Evolutionary conservation across 2,329 filamentous ascomycete species (phyloP).

Genomic region (Claviceps sp.): DNA sequence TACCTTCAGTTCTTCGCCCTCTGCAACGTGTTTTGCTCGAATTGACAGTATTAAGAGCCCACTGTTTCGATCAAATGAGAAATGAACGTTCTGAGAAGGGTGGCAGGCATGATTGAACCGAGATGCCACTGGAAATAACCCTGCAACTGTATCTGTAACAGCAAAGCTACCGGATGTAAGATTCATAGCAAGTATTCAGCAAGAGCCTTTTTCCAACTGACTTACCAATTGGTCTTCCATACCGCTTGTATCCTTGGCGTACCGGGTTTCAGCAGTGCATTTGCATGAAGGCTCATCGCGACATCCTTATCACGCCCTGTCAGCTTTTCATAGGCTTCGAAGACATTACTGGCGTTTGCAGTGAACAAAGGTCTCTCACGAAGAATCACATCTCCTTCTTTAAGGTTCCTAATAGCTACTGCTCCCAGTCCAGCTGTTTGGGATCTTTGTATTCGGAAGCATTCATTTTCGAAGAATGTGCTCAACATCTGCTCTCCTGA

Average conservation of each 20-base stretch:
- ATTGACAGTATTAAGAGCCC: slow-evolving; percentile 29
- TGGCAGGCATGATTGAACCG: slow-evolving; percentile 47
- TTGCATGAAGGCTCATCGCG: slow-evolving; percentile 25
- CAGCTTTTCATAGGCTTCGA: slow-evolving; percentile 23
- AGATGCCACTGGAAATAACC: slow-evolving; percentile 36
- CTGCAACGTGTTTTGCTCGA: slow-evolving; percentile 18
- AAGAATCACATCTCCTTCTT: slow-evolving; percentile 26
- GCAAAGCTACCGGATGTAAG: slow-evolving; percentile 1
- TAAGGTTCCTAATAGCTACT: slow-evolving; percentile 29
- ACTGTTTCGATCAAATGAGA: slow-evolving; percentile 22
- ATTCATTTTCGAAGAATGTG: slow-evolving; percentile 21
- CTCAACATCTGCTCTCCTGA: too few species aligned
- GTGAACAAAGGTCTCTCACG: slow-evolving; percentile 30
- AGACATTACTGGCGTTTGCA: slow-evolving; percentile 15
- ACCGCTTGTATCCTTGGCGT: slow-evolving; percentile 21
- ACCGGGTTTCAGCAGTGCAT: slow-evolving; percentile 16
- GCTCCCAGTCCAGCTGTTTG: slow-evolving; percentile 21
- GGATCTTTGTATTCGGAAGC: slow-evolving; percentile 27
- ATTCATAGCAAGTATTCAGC: not conserved
- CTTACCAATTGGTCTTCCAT: slow-evolving; percentile 35
- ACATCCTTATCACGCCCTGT: slow-evolving; percentile 15
- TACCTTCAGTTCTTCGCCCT: slow-evolving; percentile 38
- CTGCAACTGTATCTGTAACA: slow-evolving; percentile 20
- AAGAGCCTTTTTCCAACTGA: slow-evolving; percentile 1
- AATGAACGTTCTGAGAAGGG: slow-evolving; percentile 28